Evolutionary conservation across 2,329 filamentous ascomycete species (phyloP), one percentile per base, ranked within the genome.

Genomic region (Ophiocordyceps australis): DNA sequence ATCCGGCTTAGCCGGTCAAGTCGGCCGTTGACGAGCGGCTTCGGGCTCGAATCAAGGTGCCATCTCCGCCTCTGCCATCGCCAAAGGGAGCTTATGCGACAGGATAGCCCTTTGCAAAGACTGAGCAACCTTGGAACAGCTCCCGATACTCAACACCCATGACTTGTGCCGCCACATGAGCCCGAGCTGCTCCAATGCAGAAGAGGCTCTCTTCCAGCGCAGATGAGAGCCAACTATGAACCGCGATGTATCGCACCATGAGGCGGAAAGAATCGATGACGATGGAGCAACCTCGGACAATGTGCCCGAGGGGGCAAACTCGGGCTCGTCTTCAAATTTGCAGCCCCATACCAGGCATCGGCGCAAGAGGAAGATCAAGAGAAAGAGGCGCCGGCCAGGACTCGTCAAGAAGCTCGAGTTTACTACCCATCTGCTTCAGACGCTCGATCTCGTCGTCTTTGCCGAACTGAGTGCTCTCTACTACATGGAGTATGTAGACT

Each of bases 401-500:
- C 46, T 66, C 38, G 46, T 50, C 30, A 71, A 62, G 46, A 74
- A 73, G 54, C 52, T 68, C 29, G 50, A 65, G 34, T 71, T 74
- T 41, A 49, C 74, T 37, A 65, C 57, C 21, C 61, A 71, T 36
- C 53, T 77, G 32, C 62, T 72, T 36, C 55, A 57, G 38, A 66
- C 59, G 32, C 52, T 77, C 30, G 72, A 78, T 49, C 60, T 64
- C 38, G 40, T 75, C 23, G 62, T 74, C 25, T 73, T 71, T 43
- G 65, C 62, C 21, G 69, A 77, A 51, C 52, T 77, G 29, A 72
- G 66, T 39, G 58, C 63, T 22, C 38, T 77, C 37, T 78, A 78
- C 43, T 77, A 76, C 44, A 69, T 77, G 63, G 73, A 78, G 72
- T 77, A 55, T 29, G 62, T 43, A 19, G 20, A 11, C 15, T 11